Conservation (phyloP, 495 filamentous ascomycete species). For the Bathelium albidoporum region DNA sequence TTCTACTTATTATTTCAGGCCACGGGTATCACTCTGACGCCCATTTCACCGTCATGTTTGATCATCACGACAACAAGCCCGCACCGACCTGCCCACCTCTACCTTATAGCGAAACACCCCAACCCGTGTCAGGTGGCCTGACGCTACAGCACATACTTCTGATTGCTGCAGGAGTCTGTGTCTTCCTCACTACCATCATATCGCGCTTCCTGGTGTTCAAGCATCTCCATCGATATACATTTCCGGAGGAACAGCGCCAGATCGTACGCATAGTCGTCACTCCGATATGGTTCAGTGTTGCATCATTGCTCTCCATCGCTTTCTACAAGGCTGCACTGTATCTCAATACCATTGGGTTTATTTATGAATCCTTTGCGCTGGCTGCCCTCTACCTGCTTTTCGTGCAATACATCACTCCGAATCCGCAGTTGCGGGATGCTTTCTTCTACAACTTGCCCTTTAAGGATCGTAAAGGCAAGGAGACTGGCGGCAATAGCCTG, state of each 20-base stretch:
- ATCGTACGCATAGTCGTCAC: conserved; percentile 10
- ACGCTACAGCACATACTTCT: conserved; percentile 9
- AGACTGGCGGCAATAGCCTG: conserved; percentile 3
- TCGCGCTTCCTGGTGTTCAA: conserved; percentile 1
- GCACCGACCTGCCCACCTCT: background rate
- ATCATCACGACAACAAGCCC: background rate
- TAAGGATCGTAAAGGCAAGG: background rate
- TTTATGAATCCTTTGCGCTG: conserved; percentile 12
- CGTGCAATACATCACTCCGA: conserved; percentile 7
- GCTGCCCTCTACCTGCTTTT: conserved; percentile 11
- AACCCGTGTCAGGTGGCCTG: background rate
- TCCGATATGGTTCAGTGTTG: conserved; percentile 6
- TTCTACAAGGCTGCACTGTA: conserved; percentile 5
- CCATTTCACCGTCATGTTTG: too few relatives aligned
- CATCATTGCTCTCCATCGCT: conserved; percentile 7
- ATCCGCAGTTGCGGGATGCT: background rate
- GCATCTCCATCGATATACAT: background rate
- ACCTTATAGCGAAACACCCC: background rate
- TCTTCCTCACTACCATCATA: conserved; percentile 1
- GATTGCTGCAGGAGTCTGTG: conserved; percentile 1
- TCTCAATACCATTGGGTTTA: conserved; percentile 4
- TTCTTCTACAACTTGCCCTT: conserved; percentile 8
- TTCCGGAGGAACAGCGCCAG: conserved; percentile 5
- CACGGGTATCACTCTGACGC: too few relatives aligned
- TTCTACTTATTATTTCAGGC: too few relatives aligned